These are phyloP conservation scores for Brassica incana DNA, from an alignment of 345 rosid genomes.

Conservation along the genomic window DNA sequence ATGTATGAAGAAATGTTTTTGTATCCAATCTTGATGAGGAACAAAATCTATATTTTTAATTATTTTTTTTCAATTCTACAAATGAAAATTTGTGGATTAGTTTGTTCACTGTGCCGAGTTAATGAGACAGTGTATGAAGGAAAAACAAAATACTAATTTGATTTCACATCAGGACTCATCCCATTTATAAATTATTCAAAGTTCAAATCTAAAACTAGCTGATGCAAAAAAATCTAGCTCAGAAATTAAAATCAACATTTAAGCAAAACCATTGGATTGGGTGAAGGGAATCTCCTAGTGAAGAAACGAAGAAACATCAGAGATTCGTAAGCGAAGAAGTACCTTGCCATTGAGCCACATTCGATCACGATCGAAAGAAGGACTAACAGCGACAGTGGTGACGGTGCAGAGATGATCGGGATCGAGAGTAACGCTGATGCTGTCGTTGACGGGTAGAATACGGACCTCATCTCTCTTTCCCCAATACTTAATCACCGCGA, in stretches of 20 bases:
- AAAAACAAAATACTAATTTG: too few species aligned
- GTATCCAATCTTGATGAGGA: too few species aligned
- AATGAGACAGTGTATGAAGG: background rate
- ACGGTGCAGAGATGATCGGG: constrained; percentile 90
- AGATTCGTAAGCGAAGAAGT: background rate
- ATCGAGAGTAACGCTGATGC: constrained; percentile 93
- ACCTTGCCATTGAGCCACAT: constrained; percentile 99
- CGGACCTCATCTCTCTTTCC: constrained; percentile 88
- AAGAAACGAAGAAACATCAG: background rate
- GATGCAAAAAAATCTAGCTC: too few species aligned
- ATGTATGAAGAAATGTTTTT: too few species aligned
- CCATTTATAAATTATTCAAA: background rate
- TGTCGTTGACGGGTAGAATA: constrained; percentile 87
- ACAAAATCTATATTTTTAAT: too few species aligned
- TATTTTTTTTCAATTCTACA: too few species aligned
- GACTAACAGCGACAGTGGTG: constrained; percentile 94
- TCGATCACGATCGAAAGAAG: constrained; percentile 73
- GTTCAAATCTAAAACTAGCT: too few species aligned
- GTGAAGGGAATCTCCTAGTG: background rate
- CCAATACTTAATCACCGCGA: constrained; percentile 97
- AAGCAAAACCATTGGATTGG: background rate
- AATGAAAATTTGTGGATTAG: too few species aligned
- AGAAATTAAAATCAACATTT: background rate
- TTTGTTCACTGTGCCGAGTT: too few species aligned
- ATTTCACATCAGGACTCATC: background rate